Evolutionary conservation across 108 stramenopile genomes (phyloP), one percentile per base, ranked within the genome.

Genomic region (Fragilariopsis cylindrus): DNA sequence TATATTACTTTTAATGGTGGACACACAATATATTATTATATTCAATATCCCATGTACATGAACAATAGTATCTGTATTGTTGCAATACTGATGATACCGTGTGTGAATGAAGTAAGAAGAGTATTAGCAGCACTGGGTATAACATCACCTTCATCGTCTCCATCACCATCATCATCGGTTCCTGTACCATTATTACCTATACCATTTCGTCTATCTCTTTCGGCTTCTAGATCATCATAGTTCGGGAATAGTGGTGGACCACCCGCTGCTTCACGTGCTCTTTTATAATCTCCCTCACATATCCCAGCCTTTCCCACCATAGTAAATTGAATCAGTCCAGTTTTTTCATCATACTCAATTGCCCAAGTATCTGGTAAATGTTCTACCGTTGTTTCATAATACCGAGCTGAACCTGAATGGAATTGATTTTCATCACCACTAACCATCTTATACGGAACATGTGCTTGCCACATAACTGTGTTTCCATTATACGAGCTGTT

Each of bases 241-340:
- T 80, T 65, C 1, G 79, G 79, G 55, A 80, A 80, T 42, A 65
- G 18, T 19, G 79, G 73, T n/a, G 62, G 46, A 43, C 79, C 79
- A 12, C 79, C 79, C 12, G 74, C 79, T 19, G 54, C 65, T 18
- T 69, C 68, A 41, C 71, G 66, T 4, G 79, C 79, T n/a, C 45
- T 19, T 39, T 80, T 74, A 74, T 71, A 80, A 18, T 80, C 72
- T 4, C 48, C 73, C n/a, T 68, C 67, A 60, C 79, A 80, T 4
- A 80, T 55, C 16, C 65, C 67, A 0, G 79, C 44, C 16, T 60
- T 70, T 18, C 79, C 79, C 3, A 80, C 65, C 73, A 80, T 80
- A 48, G 30, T 48, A 53, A 73, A 75, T 13, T 69, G 62, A 64
- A 75, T 75, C n/a, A 69, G 13, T 7, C 79, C 79, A 46, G 70